Evolutionary conservation across 164 flowering plant genomes (phyloP).

Genomic region (Litsea cubeba): DNA sequence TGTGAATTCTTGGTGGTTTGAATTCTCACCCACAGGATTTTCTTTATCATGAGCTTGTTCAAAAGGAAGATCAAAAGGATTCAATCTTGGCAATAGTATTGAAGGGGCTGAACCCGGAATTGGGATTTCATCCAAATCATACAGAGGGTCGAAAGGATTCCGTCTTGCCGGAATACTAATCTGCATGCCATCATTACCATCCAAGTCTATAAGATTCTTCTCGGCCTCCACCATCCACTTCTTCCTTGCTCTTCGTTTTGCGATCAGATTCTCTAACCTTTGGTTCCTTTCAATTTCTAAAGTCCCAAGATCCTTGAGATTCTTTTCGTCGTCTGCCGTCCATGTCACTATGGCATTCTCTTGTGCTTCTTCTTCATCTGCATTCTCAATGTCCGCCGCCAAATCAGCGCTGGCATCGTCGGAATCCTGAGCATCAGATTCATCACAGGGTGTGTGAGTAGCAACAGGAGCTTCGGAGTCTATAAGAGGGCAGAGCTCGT

Average conservation of each 20-base stretch:
- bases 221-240: conserved; percentile 44
- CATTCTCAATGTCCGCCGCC: conserved; percentile 40
- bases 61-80: conserved; percentile 90
- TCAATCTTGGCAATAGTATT: conserved; percentile 46
- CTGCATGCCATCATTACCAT: conserved; percentile 32
- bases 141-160: conserved; percentile 76
- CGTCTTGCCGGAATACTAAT: conserved; percentile 35
- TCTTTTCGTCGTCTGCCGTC: conserved; percentile 92
- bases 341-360: conserved; percentile 59
- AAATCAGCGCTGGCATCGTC: conserved; percentile 34
- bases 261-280: conserved; percentile 77
- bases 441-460: conserved; percentile 26
- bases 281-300: conserved; percentile 83
- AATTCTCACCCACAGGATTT: conserved; percentile 48
- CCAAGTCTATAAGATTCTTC: conserved; percentile 80
- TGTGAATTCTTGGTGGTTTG: conserved; percentile 49
- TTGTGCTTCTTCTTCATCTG: conserved; percentile 23
- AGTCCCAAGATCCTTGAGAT: conserved; percentile 74
- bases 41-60: conserved; percentile 72
- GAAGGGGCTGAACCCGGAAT: conserved; percentile 95
- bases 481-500: conserved; percentile 89
- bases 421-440: conserved; percentile 28
- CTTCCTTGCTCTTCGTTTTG: conserved; percentile 64
- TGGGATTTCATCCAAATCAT: conserved; percentile 46
- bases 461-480: conserved; percentile 47